Conservation (phyloP, 23 red algal genomes). For the Gracilaria caudata region DNA sequence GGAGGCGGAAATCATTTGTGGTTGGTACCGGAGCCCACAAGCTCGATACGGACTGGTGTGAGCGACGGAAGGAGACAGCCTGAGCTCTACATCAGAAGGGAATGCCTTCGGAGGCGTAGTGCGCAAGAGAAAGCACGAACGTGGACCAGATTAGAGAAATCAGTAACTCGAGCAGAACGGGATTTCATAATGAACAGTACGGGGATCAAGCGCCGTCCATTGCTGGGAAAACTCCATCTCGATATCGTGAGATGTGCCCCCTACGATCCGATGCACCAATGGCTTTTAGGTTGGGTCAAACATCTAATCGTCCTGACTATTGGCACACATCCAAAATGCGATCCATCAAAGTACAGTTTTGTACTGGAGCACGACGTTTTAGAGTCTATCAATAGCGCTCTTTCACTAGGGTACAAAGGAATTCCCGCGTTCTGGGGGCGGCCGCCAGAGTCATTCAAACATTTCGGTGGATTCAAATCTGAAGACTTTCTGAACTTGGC, state of each 20-base stretch:
- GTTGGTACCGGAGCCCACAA: background rate
- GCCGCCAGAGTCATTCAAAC: slow-evolving; percentile 18
- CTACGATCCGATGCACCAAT: slow-evolving; percentile 20
- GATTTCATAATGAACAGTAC: background rate
- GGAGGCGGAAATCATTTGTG: background rate
- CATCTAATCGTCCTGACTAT: background rate
- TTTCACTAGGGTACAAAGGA: background rate
- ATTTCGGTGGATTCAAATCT: background rate
- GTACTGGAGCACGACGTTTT: background rate
- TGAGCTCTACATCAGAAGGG: background rate
- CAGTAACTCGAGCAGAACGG: background rate
- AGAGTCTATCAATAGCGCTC: background rate
- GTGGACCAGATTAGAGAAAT: background rate
- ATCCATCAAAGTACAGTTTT: background rate
- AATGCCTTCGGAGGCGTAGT: background rate
- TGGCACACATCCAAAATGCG: background rate
- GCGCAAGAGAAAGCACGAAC: background rate
- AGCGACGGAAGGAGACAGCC: no score
- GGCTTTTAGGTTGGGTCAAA: slow-evolving; percentile 18
- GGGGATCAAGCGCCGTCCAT: background rate
- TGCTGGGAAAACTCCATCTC: background rate
- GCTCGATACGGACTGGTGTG: background rate
- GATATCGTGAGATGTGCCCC: slow-evolving; percentile 4
- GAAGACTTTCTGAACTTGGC: slow-evolving; percentile 16
- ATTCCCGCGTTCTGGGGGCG: slow-evolving; percentile 2